phyloP scores from a whole-genome alignment of 108 stramenopile genomes.

The Chaetoceros tenuissimus region DNA sequence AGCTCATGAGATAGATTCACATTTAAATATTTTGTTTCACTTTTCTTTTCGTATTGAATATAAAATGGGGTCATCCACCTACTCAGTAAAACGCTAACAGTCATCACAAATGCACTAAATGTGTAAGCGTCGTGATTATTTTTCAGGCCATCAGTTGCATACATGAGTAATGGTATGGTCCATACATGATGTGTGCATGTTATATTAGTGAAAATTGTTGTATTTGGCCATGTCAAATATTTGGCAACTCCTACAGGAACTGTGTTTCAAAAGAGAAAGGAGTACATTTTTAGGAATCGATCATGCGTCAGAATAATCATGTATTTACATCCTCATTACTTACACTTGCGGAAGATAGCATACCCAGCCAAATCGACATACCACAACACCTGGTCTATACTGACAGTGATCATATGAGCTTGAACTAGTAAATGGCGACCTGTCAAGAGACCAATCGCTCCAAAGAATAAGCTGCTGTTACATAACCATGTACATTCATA shows the following conservation, averaged over 20 bases:
- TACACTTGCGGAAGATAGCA: constrained; percentile 6
- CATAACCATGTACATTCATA: constrained; percentile 73
- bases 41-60: constrained; percentile 12
- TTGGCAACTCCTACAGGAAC: constrained; percentile 70
- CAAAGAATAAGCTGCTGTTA: constrained; percentile 45
- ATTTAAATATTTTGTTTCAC: constrained; percentile 42
- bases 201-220: constrained; percentile 41
- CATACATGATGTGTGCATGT: constrained; percentile 79
- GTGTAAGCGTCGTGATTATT: constrained; percentile 23
- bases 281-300: too few relatives aligned
- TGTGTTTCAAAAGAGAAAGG: constrained; percentile 12
- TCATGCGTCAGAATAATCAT: constrained; percentile 1
- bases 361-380: constrained; percentile 46
- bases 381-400: constrained; percentile 79
- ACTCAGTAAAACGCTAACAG: constrained; percentile 42
- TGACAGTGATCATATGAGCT: constrained; percentile 53
- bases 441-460: constrained; percentile 31
- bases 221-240: constrained; percentile 67
- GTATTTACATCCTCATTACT: not conserved
- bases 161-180: constrained; percentile 71
- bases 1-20: constrained; percentile 62
- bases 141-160: constrained; percentile 30
- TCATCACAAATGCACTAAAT: constrained; percentile 45
- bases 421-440: constrained; percentile 48
- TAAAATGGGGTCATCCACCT: constrained; percentile 49